phyloP scores from a whole-genome alignment of 495 filamentous ascomycete genomes.

The Tuber calosporum region DNA sequence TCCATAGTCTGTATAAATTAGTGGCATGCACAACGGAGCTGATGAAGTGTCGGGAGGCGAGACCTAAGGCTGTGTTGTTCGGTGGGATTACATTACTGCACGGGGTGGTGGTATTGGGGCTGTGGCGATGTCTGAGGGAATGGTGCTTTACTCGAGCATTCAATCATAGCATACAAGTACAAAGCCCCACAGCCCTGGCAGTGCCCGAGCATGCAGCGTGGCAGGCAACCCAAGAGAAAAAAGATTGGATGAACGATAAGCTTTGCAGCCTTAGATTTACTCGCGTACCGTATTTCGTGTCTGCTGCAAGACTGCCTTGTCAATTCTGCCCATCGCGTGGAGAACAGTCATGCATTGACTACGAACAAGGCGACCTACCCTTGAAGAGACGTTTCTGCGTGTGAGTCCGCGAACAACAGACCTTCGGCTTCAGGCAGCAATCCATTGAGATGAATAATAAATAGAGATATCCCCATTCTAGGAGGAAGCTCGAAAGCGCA shows the following conservation, averaged over 20 bases:
- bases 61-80: neutral
- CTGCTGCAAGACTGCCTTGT: conserved; percentile 2
- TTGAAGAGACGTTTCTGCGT: neutral
- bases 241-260: neutral
- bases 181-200: neutral
- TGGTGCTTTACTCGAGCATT: too few relatives aligned
- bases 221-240: neutral
- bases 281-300: neutral
- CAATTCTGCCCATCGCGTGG: neutral
- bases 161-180: too few relatives aligned
- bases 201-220: neutral
- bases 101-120: neutral
- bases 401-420: neutral
- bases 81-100: too few relatives aligned
- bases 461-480: neutral
- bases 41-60: neutral
- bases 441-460: neutral
- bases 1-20: neutral
- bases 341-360: neutral
- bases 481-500: neutral
- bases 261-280: neutral
- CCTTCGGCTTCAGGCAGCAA: neutral
- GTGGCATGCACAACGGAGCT: neutral
- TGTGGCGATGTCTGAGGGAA: neutral
- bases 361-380: neutral